These are phyloP conservation scores for Wickerhamomyces rabaulensis DNA, from an alignment of 805 yeast genomes.

Conservation along the genomic window DNA sequence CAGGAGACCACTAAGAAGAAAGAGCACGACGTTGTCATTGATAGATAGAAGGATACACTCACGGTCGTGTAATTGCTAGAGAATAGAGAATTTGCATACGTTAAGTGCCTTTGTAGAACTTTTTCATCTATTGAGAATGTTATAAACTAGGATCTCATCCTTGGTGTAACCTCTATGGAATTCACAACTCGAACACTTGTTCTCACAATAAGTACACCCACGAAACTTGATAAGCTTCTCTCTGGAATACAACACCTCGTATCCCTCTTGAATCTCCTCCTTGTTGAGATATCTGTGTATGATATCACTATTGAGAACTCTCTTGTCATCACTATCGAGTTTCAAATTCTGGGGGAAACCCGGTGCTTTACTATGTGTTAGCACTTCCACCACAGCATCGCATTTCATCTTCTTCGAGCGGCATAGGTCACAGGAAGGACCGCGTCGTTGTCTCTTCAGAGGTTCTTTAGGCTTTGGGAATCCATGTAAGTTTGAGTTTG, in stretches of 20 bases:
- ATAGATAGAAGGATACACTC: constrained; percentile 10
- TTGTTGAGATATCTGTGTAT: neutral
- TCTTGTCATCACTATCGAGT: constrained; percentile 1
- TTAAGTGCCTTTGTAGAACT: too few relatives aligned
- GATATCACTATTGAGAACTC: neutral
- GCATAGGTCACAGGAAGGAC: constrained; percentile 8
- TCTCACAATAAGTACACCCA: constrained; percentile 5
- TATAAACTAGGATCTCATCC: neutral
- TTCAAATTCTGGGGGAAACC: neutral
- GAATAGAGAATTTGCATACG: neutral
- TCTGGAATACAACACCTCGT: neutral
- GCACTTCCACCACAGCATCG: constrained; percentile 5
- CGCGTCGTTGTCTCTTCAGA: constrained; percentile 2
- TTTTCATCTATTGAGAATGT: neutral
- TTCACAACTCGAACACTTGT: constrained; percentile 1
- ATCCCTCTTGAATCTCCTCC: neutral
- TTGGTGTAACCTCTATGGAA: constrained; percentile 7
- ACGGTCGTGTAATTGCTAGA: constrained; percentile 31
- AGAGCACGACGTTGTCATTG: neutral
- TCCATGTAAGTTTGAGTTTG: neutral
- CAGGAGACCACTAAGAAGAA: neutral
- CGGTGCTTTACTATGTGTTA: neutral
- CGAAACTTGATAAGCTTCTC: constrained; percentile 6
- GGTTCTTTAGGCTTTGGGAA: neutral
- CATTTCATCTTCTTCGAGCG: constrained; percentile 7